Base-by-base conservation (phyloP, 176 grass and related monocot species). In the Luzula sylvatica region DNA sequence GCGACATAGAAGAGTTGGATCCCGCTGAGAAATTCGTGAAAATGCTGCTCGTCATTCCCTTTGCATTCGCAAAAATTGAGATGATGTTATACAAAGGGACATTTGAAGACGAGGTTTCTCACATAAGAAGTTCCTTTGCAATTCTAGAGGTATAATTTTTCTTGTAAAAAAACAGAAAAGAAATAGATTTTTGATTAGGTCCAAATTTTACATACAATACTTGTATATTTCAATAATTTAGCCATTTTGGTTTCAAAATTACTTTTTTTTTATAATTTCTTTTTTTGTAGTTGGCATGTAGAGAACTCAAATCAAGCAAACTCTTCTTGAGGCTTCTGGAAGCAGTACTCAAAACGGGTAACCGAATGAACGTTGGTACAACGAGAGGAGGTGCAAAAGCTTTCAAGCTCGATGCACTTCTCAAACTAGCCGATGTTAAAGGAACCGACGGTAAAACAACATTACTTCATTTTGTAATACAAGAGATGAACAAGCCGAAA, bases 401-500 rank as follows among this genome's bases (percentile, higher is more conserved):
- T n/a, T 96, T 96, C 81, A 89, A 89, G 62, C 81, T 96, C 17
- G 92, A 96, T 77, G 70, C 92, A 38, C 57, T 96, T 42, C 68
- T 96, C 14, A 89, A 82, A 83, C 92, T 96, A 28, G 85, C 81
- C 14, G 92, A 96, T 63, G 92, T 96, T 18, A 96, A 96, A 76
- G 92, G 81, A 58, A 68, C 85, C 0, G 92, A 96, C 35, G 92
- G 92, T 29, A 79, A 75, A 70, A 96, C 92, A 7, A 96, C 92
- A 46, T 77, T 96, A 38, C 92, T 96, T 49, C 85, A 96, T 30
- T 89, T 96, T 60, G 92, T 96, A 23, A 80, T 96, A 30, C 80
- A 90, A 38, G 92, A 96, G 20, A 96, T 96, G 66, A 70, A 69
- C 23, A 75, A 82, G 32, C 72, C 74, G 0, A 73, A 80, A 56